Evolutionary conservation across 192 early-diverging fungal genomes (phyloP), one percentile per base, ranked within the genome.

Genomic region (Entomortierella parvispora): DNA sequence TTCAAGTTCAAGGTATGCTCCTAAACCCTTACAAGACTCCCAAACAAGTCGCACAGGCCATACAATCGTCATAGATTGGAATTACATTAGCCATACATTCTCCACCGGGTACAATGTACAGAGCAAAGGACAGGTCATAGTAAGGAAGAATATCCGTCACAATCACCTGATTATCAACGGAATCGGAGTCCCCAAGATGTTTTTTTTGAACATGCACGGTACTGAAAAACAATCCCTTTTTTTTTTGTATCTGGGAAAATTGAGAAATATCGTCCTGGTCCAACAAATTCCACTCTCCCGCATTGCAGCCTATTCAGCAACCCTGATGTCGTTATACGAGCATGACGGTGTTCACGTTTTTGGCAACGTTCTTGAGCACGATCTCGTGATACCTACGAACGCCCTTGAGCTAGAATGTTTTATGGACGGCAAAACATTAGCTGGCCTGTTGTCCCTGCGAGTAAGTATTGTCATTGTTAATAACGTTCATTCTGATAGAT

Each of bases 151-250:
- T 49, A 62, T 62, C 32, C 60, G 60, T 1, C 60, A 34, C 31
- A 62, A 50, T n/a, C 60, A 62, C 46, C 25, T 50, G 6, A 62
- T 62, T 29, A 62, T 62, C 46, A 62, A 49, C 29, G 25, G 32
- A 22, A 62, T 49, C 28, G 60, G 60, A 47, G 2, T 20, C n/a
- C 60, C 47, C 29, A 62, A 49, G 46, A 47, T 49, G 1, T 62
- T 32, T 22, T 62, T 62, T 43, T 49, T 62, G 1, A 62, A 62
- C n/a, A 49, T 49, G 60, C 60, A 62, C 10, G 25, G 32, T 33
- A 58, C 26, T 34, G 32, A 7, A 22, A n/a, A 14, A 58, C 18
- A 20, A 14, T 6, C 22, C 22, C 22, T 58, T 58, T 58, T 33
- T 33, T 33, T 42, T 23, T 33, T 58, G n/a, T n/a, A n/a, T 58